Base-by-base conservation (phyloP, 2,329 filamentous ascomycete species). In the Cephalotrichum gorgonifer region DNA sequence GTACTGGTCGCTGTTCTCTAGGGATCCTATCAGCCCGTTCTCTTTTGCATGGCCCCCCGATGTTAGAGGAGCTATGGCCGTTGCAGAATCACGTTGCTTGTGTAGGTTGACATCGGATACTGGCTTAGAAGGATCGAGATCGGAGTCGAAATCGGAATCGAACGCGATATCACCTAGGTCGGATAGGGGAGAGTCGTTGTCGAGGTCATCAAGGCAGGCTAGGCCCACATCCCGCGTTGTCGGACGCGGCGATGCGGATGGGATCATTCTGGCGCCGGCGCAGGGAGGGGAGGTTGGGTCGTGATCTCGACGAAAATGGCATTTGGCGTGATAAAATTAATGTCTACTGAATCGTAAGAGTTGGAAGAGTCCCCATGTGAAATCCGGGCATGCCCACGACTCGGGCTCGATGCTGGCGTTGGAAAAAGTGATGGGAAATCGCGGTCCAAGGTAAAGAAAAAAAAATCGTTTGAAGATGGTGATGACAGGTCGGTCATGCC, bases 291-390 rank as follows among this genome's bases (percentile, higher is more conserved):
- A 61, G 60, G 63, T 62, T 63, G 68, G 68, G 68, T 70, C 71
- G 73, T 69, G 66, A 72, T 68, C 71, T 75, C 73, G 63, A 68
- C 69, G 72, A 70, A 69, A 68, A 62, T 68, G 64, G 73, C 79
- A 83, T 82, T 72, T 76, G 77, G 65, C 58, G 64, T 52, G 64
- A 60, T 64, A 62, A 76, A 77, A 78, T 66, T 64, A 67, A 68
- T 61, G 72, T 83, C 79, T 73, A 72, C 64, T 58, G 64, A 74
- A 69, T 65, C 59, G 63, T 69, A 66, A 56, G 55, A 58, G 58
- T 66, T 71, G 63, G 70, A 58, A 59, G 64, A 70, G 62, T 69
- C 60, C 64, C 60, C 58, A 67, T 61, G 64, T 63, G 61, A 68
- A 69, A 57, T 81, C 68, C 79, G 70, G 62, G 64, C 74, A 78